Evolutionary conservation across 2,329 filamentous ascomycete genomes (phyloP), one percentile per base, ranked within the genome.

Genomic region (Trichoderma atrobrunneum): DNA sequence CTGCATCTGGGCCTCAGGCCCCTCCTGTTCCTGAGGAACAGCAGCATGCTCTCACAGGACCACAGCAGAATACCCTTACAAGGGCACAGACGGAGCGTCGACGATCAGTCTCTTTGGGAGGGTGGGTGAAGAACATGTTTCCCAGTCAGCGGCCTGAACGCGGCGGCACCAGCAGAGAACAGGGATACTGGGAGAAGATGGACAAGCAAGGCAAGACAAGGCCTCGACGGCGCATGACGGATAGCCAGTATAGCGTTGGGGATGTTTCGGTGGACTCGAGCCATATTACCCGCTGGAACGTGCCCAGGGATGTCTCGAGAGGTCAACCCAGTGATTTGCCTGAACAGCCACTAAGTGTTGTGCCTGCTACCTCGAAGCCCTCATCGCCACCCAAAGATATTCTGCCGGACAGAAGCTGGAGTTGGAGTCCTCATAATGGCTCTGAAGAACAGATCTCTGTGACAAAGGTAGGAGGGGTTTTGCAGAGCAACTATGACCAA

Each of bases 101-200:
- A 63, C 75, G 63, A 8, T 63, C 69, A 10, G 28, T 71, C 24
- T 84, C 84, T 6, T 73, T 85, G 21, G 74, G 80, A 18, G 78
- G 78, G 63, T 84, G 85, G 76, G 77, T 87, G 65, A 83, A 78
- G 71, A 85, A 78, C 67, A 80, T 88, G 3, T 78, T 87, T 11
- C 87, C 87, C 0, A 86, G 83, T 73, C 82, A 84, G 71, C 84
- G 83, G 7, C 81, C 85, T 1, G 87, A 89, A 73, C 82, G 83
- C 34, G 86, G 87, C 24, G 84, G 86, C 11, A 88, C 87, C 1
- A 70, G 79, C 56, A 84, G 85, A 51, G 70, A 74, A 28, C 75
- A 76, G 6, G 77, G 79, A 1, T 79, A 77, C 64, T 80, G 76
- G 79, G 77, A 79, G 36, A 67, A 72, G 21, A 48, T 74, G 68